Evolutionary conservation across 306 rosid genomes (phyloP), one percentile per base, ranked within the genome.

Genomic region (Ceratonia siliqua): DNA sequence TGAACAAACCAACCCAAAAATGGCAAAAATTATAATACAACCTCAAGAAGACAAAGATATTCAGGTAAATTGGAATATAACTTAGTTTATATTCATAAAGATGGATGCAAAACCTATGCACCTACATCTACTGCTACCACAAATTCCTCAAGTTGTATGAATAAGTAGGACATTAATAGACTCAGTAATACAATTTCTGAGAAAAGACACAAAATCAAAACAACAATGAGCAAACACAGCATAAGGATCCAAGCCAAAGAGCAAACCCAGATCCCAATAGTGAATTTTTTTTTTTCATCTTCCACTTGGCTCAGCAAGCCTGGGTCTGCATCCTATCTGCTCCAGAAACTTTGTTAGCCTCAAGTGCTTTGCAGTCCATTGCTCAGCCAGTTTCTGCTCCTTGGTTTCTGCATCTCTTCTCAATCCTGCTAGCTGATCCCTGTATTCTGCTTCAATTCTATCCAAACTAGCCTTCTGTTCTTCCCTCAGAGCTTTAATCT

Each of bases 361-460:
- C 73, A 72, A 27, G 81, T 94, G 98, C 75, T 89, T 91, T 0
- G 96, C 90, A 53, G 90, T 82, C 98, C 97, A 91, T 82, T 91
- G 98, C 62, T 94, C 98, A 62, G 96, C 87, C 89, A 94, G 50
- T 81, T 94, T 94, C 75, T 91, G 98, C 82, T 94, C 98, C 81
- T 94, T 94, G 38, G 84, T 82, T 74, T 94, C 96, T 9, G 96
- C 98, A 55, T 94, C 98, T 77, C 93, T 88, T 80, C 88, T 88
- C 70, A 94, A 65, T 55, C 91, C 97, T 13, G 88, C 86, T 50
- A 94, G 72, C 70, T 94, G 98, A 30, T 94, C 97, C 74, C 86
- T 79, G 68, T 91, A 94, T 58, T 94, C 97, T 6, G 86, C 85
- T 85, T 94, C 98, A 22, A 94, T 87, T 81, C 91, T 87, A 62